Evolutionary conservation across 768 basidiomycete genomes (phyloP).

Genomic region (Suillus clintonianus): DNA sequence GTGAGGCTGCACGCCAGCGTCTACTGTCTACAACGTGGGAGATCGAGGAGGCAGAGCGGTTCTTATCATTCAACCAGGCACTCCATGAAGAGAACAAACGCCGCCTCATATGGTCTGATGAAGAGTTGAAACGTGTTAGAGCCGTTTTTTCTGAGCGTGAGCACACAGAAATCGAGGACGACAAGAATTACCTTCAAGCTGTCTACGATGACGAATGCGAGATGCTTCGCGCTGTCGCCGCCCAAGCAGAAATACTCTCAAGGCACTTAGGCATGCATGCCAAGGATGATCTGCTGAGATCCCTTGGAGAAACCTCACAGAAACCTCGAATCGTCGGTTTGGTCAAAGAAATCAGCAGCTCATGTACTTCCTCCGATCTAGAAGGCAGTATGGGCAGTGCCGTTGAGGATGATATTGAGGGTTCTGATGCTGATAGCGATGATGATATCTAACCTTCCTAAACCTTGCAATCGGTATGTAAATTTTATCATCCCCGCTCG

Average conservation of each 20-base stretch:
- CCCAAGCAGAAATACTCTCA: not conserved
- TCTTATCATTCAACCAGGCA: not conserved
- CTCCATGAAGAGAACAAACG: not conserved
- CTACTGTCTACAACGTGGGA: not conserved
- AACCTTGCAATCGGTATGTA: too few species aligned
- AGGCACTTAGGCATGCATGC: not conserved
- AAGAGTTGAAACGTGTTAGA: not conserved
- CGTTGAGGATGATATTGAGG: too few species aligned
- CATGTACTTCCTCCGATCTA: too few species aligned
- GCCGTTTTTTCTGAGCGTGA: not conserved
- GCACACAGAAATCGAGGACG: not conserved
- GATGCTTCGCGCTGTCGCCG: not conserved
- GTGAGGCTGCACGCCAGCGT: not conserved
- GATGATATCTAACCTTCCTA: too few species aligned
- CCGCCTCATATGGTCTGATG: not conserved
- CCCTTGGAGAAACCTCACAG: too few species aligned
- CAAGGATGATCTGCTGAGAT: too few species aligned
- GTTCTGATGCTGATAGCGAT: too few species aligned
- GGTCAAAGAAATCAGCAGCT: too few species aligned
- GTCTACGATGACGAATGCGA: not conserved
- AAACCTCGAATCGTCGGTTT: too few species aligned
- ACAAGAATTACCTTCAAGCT: not conserved
- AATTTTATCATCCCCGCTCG: too few species aligned
- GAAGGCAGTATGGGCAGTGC: too few species aligned
- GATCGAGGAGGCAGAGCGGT: not conserved